Evolutionary conservation across 169 alveolate genomes (phyloP).

Genomic region (Cryptosporidium ryanae): DNA sequence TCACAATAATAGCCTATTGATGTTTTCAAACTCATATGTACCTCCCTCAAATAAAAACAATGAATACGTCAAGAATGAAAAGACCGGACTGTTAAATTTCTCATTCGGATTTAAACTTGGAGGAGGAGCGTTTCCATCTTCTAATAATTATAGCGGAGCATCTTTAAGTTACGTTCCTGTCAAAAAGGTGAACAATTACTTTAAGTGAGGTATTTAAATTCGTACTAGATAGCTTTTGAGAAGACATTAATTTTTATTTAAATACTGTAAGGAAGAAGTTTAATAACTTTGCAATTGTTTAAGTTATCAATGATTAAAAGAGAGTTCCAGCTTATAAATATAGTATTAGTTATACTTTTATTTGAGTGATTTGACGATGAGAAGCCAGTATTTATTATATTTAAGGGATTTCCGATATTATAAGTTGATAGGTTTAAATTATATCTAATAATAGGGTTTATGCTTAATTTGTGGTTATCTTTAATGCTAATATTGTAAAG

Average conservation of each 20-base stretch:
- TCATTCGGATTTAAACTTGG: too few relatives aligned
- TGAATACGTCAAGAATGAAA: too few relatives aligned
- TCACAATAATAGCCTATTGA: too few relatives aligned
- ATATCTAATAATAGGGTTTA: constrained; percentile 23
- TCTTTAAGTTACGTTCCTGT: constrained; percentile 44
- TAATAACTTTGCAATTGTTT: constrained; percentile 36
- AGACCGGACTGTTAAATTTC: too few relatives aligned
- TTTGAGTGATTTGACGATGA: constrained; percentile 13
- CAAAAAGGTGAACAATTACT: too few relatives aligned
- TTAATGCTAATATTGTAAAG: constrained; percentile 2
- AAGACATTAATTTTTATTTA: neutral
- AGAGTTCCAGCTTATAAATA: constrained; percentile 15
- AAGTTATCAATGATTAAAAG: constrained; percentile 23
- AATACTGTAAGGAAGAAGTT: constrained; percentile 16
- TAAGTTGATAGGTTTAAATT: neutral
- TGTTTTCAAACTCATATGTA: too few relatives aligned
- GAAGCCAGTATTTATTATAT: constrained; percentile 25
- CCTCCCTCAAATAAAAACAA: too few relatives aligned
- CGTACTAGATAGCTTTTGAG: neutral
- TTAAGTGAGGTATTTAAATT: neutral
- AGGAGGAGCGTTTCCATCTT: too few relatives aligned
- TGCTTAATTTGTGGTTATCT: neutral
- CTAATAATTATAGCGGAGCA: too few relatives aligned
- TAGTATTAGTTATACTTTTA: constrained; percentile 2
- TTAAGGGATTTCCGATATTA: constrained; percentile 25